Conservation (phyloP, 768 basidiomycete genomes). For the Hirschioporus abietinus region DNA sequence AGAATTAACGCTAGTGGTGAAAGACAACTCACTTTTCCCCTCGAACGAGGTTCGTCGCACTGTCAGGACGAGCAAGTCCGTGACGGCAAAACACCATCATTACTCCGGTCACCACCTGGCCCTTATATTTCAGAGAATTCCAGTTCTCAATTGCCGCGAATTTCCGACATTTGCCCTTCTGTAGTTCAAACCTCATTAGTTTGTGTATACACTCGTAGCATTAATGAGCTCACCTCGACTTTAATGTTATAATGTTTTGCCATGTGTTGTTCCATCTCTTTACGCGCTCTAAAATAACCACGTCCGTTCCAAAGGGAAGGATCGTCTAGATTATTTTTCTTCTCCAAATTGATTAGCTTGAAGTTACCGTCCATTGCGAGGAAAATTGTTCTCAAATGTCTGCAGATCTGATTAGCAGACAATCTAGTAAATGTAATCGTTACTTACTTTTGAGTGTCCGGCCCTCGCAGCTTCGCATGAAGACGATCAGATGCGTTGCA, state of each 20-base stretch:
- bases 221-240: not conserved
- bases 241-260: not conserved
- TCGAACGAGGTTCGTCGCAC: not conserved
- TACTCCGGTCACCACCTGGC: not conserved
- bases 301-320: not conserved
- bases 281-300: not conserved
- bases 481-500: not conserved
- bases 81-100: conserved; percentile 2
- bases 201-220: not conserved
- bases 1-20: not conserved
- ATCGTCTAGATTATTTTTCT: not conserved
- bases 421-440: not conserved
- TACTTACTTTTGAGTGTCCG: too few species aligned
- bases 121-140: not conserved
- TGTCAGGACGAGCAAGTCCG: not conserved
- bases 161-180: not conserved
- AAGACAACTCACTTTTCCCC: conserved; percentile 1
- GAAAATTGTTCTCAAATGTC: not conserved
- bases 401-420: not conserved
- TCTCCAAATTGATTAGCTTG: not conserved
- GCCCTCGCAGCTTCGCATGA: too few species aligned
- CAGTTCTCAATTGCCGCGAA: not conserved
- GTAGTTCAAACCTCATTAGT: not conserved
- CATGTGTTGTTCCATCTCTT: not conserved
- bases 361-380: conserved; percentile 1